Percentiles rank a stretch among this genome's conserved stretches.
Evolutionary conservation across 768 basidiomycete species (phyloP).

Genomic region (Paxillus ammoniavirescens): DNA sequence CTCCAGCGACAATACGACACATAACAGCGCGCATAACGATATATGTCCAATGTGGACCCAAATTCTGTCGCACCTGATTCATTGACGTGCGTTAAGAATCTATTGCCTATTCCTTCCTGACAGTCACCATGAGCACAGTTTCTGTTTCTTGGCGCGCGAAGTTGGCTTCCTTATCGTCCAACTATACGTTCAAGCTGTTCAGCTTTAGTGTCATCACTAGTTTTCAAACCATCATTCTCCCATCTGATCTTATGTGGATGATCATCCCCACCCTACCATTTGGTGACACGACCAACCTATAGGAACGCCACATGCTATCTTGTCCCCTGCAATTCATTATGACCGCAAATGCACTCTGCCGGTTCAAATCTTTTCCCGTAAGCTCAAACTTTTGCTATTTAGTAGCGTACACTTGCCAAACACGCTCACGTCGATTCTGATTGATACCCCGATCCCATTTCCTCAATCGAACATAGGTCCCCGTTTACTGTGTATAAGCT

Average conservation of each 20-base stretch:
- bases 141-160: too few species aligned
- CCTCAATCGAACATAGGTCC: slow-evolving; percentile 11
- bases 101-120: too few species aligned
- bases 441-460: neutral
- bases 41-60: too few species aligned
- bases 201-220: slow-evolving; percentile 1
- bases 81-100: too few species aligned
- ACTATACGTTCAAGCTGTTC: neutral
- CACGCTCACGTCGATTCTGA: neutral
- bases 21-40: neutral
- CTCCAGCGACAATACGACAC: neutral
- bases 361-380: neutral
- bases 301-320: neutral
- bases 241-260: slow-evolving; percentile 14
- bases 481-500: neutral
- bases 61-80: too few species aligned
- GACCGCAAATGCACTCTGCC: neutral
- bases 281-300: neutral
- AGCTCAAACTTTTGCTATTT: slow-evolving; percentile 8
- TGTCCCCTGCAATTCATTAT: neutral
- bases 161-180: neutral
- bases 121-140: neutral
- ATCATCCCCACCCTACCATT: neutral
- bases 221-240: slow-evolving; percentile 9
- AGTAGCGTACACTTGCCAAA: slow-evolving; percentile 1